phyloP scores from a whole-genome alignment of 345 rosid species.

The Erysimum cheiranthoides region DNA sequence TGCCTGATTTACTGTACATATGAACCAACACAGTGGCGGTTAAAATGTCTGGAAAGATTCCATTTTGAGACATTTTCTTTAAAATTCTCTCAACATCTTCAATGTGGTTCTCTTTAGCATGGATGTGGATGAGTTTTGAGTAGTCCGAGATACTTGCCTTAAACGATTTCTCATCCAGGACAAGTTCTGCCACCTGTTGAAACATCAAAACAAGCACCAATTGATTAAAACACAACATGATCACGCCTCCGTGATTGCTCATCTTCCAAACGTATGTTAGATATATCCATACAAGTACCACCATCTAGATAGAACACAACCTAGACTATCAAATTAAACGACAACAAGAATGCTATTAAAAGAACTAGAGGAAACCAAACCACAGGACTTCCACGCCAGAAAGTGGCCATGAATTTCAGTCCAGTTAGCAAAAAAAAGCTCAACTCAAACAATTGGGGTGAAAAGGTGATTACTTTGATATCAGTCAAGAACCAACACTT shows the following conservation, averaged over 20 bases:
- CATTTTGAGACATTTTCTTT: slow-evolving; percentile 69
- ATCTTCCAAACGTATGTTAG: neutral
- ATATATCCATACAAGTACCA: slow-evolving; percentile 32
- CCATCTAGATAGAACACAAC: neutral
- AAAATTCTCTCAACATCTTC: slow-evolving; percentile 82
- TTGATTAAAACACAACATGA: slow-evolving; percentile 18
- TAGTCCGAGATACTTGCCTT: slow-evolving; percentile 64
- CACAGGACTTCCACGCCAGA: neutral
- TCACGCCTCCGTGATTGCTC: neutral
- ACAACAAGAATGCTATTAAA: neutral
- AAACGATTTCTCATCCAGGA: slow-evolving; percentile 70
- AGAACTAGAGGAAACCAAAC: neutral
- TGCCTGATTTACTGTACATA: slow-evolving; percentile 78
- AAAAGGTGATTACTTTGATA: slow-evolving; percentile 10
- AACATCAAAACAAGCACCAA: slow-evolving; percentile 36
- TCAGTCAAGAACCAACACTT: slow-evolving; percentile 20
- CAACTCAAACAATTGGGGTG: neutral
- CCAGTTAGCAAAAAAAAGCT: neutral
- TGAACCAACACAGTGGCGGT: slow-evolving; percentile 59
- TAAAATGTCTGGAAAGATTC: slow-evolving; percentile 65
- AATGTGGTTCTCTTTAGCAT: slow-evolving; percentile 59
- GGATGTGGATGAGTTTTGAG: slow-evolving; percentile 70
- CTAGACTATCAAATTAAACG: slow-evolving; percentile 8
- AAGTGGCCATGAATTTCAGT: neutral
- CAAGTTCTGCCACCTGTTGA: slow-evolving; percentile 72